A percentile compares a stretch with the other conserved stretches of the same genome.
These are phyloP conservation scores for Apiotrichum domesticum DNA, from an alignment of 1,284 basidiomycete species.

Conservation along the genomic window DNA sequence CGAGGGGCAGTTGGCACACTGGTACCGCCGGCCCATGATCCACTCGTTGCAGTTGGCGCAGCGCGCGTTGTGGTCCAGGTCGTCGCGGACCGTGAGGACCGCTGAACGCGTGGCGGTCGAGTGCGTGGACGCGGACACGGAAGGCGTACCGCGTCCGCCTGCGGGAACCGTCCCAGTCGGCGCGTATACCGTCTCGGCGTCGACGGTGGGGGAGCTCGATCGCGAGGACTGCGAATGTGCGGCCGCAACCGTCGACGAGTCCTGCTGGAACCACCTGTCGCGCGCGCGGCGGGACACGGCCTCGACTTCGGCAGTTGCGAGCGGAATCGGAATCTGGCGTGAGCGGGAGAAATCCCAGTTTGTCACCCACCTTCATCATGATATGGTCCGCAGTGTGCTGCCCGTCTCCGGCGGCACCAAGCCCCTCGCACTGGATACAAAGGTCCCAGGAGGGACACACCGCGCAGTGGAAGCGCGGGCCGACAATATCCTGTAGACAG, in stretches of 20 bases:
- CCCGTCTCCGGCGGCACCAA: conserved; percentile 49
- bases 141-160: not conserved
- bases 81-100: conserved; percentile 19
- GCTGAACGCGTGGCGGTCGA: not conserved
- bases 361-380: conserved; percentile 69
- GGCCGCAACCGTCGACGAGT: conserved; percentile 53
- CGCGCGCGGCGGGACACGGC: conserved; percentile 66
- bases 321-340: conserved; percentile 69
- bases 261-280: conserved; percentile 67
- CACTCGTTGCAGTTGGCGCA: conserved; percentile 42
- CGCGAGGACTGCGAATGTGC: conserved; percentile 20
- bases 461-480: conserved; percentile 82
- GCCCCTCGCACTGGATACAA: conserved; percentile 81
- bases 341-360: not conserved
- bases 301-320: conserved; percentile 65
- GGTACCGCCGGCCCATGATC: conserved; percentile 45
- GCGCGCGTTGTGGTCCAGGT: conserved; percentile 36
- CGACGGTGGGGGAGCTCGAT: conserved; percentile 38
- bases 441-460: conserved; percentile 61
- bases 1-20: conserved; percentile 48
- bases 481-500: conserved; percentile 82
- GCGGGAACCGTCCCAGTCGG: not conserved
- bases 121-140: not conserved
- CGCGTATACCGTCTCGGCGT: conserved; percentile 44
- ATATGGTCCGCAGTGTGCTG: conserved; percentile 57